These are phyloP conservation scores for Sarocladiaceae sp. DNA, from an alignment of 2,329 filamentous ascomycete genomes.

Conservation along the genomic window DNA sequence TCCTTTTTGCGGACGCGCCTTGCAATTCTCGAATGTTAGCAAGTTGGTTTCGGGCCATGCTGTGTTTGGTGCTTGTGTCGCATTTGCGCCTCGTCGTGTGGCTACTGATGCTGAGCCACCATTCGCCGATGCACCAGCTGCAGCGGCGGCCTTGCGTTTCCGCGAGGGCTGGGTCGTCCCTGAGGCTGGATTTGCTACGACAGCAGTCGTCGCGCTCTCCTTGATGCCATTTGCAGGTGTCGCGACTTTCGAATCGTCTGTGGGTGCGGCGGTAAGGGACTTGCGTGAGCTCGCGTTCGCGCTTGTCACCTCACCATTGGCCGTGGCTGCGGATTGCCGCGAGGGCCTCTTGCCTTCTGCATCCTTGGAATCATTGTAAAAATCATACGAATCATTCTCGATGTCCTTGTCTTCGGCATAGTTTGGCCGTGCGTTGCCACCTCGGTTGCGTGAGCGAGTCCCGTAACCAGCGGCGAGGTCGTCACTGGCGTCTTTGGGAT, in stretches of 20 bases:
- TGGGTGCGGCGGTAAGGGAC: conserved; percentile 18
- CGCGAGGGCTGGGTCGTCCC: conserved; percentile 56
- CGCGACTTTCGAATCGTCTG: conserved; percentile 34
- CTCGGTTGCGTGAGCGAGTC: conserved; percentile 88
- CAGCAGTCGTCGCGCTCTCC: conserved; percentile 24
- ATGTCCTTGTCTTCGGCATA: conserved; percentile 93
- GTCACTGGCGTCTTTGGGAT: conserved; percentile 41
- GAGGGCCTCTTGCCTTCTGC: conserved; percentile 54
- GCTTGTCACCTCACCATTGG: conserved; percentile 6
- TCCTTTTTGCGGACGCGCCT: conserved; percentile 66
- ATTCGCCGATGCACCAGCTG: conserved; percentile 19
- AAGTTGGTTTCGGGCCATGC: conserved; percentile 69
- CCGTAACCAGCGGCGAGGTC: conserved; percentile 71
- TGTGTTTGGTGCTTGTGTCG: conserved; percentile 33
- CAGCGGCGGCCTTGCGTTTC: conserved; percentile 68
- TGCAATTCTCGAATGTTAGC: conserved; percentile 77
- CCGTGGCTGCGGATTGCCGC: conserved; percentile 37
- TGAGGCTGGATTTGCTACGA: conserved; percentile 34
- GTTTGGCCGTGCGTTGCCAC: conserved; percentile 75
- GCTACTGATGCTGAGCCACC: conserved; percentile 12
- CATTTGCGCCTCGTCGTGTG: conserved; percentile 22
- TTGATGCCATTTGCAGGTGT: conserved; percentile 32
- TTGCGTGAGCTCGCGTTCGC: conserved; percentile 33
- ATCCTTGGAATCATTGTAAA: conserved; percentile 49
- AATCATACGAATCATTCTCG: conserved; percentile 79